phyloP scores from a whole-genome alignment of 73 alveolate species.

The Stentor coeruleus region DNA sequence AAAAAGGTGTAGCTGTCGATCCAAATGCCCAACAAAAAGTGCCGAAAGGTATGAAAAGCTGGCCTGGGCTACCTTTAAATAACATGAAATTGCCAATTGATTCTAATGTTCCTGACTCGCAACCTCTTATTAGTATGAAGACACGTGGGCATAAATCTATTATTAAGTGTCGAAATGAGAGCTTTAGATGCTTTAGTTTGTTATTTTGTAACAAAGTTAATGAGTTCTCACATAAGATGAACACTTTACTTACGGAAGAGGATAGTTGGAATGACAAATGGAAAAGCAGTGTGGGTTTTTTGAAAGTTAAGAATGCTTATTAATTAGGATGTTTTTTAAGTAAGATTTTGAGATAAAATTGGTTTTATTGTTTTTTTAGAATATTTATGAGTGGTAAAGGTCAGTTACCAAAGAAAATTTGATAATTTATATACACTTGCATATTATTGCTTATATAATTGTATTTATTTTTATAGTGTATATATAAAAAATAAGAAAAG shows the following conservation, averaged over 20 bases:
- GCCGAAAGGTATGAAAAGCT: too few relatives aligned
- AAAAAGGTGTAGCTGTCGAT: slow-evolving; percentile 16
- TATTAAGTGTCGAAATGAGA: slow-evolving; percentile 13
- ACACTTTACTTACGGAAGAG: background rate
- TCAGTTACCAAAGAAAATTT: too few relatives aligned
- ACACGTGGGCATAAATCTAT: background rate
- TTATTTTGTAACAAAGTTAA: background rate
- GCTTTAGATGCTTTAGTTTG: background rate
- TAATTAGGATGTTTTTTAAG: background rate
- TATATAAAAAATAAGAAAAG: too few relatives aligned
- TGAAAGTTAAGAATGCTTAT: slow-evolving; percentile 6
- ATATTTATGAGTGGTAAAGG: too few relatives aligned
- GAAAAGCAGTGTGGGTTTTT: background rate
- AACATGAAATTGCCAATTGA: slow-evolving; percentile 1
- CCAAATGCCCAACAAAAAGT: slow-evolving; percentile 12
- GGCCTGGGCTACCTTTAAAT: slow-evolving; percentile 30
- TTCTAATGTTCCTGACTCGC: background rate
- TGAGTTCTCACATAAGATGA: background rate
- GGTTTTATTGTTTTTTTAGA: too few relatives aligned
- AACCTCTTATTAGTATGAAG: background rate
- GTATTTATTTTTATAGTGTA: too few relatives aligned
- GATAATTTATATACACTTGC: too few relatives aligned
- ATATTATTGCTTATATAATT: too few relatives aligned
- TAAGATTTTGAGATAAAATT: too few relatives aligned
- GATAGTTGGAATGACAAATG: slow-evolving; percentile 17